Evolutionary conservation across 768 basidiomycete genomes (phyloP).

Genomic region (Hemileccinum rubropunctum): DNA sequence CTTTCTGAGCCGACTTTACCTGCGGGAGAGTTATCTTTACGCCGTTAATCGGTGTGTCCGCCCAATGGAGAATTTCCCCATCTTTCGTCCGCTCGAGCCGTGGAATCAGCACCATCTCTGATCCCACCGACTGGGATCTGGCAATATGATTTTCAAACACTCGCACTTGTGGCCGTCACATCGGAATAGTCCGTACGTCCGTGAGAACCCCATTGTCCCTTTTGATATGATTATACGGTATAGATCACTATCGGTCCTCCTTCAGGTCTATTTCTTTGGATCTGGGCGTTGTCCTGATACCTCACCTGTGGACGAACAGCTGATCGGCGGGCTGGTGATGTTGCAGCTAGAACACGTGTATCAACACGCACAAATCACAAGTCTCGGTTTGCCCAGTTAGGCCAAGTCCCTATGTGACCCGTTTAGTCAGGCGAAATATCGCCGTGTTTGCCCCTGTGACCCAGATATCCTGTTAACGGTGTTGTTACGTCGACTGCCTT

Average conservation of each 20-base stretch:
- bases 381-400: slow-evolving; percentile 9
- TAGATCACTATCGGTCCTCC: slow-evolving; percentile 21
- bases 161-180: slow-evolving; percentile 13
- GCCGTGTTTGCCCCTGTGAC: slow-evolving; percentile 19
- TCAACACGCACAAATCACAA: slow-evolving; percentile 13
- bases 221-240: slow-evolving; percentile 22
- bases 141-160: slow-evolving; percentile 22
- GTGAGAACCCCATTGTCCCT: slow-evolving; percentile 22
- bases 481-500: slow-evolving; percentile 25
- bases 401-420: slow-evolving; percentile 14
- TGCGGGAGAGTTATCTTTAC: neutral
- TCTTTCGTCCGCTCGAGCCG: slow-evolving; percentile 10
- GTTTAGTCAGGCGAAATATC: slow-evolving; percentile 15
- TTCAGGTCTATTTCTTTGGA: slow-evolving; percentile 21
- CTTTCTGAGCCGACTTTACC: neutral
- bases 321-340: slow-evolving; percentile 11
- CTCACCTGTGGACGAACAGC: slow-evolving; percentile 12
- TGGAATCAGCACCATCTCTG: slow-evolving; percentile 21
- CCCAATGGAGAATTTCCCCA: slow-evolving; percentile 6
- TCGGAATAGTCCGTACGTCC: slow-evolving; percentile 22
- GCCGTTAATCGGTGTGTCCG: neutral
- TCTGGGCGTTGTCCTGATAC: slow-evolving; percentile 20
- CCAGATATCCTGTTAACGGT: slow-evolving; percentile 8
- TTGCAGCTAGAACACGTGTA: slow-evolving; percentile 23
- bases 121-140: slow-evolving; percentile 19